Conservation (phyloP, 352 stramenopile genomes). For the Phytophthora crassamura region DNA sequence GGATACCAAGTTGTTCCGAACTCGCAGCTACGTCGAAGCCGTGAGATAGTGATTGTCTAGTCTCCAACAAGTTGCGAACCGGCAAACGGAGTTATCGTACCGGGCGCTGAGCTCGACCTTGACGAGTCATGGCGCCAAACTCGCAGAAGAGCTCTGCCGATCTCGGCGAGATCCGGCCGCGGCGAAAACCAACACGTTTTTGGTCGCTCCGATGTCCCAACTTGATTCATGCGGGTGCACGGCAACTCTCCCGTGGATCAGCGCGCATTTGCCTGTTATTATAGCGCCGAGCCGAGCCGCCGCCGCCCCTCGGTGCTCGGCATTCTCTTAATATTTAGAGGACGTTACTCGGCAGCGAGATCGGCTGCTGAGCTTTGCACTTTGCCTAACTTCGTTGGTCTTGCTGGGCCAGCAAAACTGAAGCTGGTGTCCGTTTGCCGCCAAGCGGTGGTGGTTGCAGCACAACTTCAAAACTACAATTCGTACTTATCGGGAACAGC, state of each 20-base stretch:
- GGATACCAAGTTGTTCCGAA: too few relatives aligned
- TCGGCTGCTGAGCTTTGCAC: background rate
- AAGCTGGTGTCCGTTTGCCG: background rate
- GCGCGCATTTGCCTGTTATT: background rate
- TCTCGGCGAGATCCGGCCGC: slow-evolving; percentile 1
- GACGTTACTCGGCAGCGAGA: background rate
- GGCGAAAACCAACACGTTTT: slow-evolving; percentile 14
- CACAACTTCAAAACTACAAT: slow-evolving; percentile 4
- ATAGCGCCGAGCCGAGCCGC: background rate
- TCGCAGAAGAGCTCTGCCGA: too few relatives aligned
- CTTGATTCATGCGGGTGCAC: slow-evolving; percentile 34
- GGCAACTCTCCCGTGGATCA: slow-evolving; percentile 24
- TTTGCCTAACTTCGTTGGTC: background rate
- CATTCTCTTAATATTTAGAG: slow-evolving; percentile 3
- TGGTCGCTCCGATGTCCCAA: slow-evolving; percentile 27
- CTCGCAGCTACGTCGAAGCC: too few relatives aligned
- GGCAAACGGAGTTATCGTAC: too few relatives aligned
- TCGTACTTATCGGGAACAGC: background rate
- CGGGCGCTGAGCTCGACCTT: too few relatives aligned
- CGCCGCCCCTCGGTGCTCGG: background rate
- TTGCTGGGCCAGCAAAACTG: background rate
- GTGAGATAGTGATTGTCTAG: too few relatives aligned
- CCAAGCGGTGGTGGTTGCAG: slow-evolving; percentile 19
- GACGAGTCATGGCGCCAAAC: slow-evolving; percentile 60
- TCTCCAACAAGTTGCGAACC: too few relatives aligned